A percentile compares a stretch with the other conserved stretches of the same genome.
These are phyloP conservation scores for Blastobotrys indianensis DNA, from an alignment of 1,139 yeast species.

Conservation along the genomic window DNA sequence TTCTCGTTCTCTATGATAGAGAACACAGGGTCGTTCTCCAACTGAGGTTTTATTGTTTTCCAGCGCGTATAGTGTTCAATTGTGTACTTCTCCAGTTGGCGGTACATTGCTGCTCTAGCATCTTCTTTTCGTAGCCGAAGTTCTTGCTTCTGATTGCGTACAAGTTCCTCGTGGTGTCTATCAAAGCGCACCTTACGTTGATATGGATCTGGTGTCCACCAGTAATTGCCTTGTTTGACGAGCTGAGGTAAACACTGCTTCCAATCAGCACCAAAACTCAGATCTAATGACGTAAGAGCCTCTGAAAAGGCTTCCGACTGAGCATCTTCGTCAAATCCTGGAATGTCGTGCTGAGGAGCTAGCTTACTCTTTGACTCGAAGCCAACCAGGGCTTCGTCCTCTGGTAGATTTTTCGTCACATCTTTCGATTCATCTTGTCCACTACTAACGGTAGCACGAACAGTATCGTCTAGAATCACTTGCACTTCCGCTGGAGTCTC, in stretches of 20 bases:
- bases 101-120: constrained; percentile 48
- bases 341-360: too few species aligned
- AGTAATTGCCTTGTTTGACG: constrained; percentile 40
- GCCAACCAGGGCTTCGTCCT: background rate
- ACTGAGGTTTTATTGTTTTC: constrained; percentile 47
- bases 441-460: background rate
- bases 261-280: too few species aligned
- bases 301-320: too few species aligned
- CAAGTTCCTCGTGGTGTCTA: constrained; percentile 49
- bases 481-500: constrained; percentile 51
- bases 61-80: constrained; percentile 62
- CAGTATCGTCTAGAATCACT: constrained; percentile 9
- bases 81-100: constrained; percentile 41
- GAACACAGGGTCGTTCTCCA: constrained; percentile 63
- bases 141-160: constrained; percentile 45
- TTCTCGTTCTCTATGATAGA: constrained; percentile 22
- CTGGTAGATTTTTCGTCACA: background rate
- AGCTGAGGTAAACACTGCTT: too few species aligned
- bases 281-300: too few species aligned
- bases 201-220: constrained; percentile 60
- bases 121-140: constrained; percentile 45
- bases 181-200: constrained; percentile 61
- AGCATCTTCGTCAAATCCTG: too few species aligned
- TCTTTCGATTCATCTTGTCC: background rate
- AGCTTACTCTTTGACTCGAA: too few species aligned